A percentile compares a stretch with the other conserved stretches of the same genome.
phyloP scores from a whole-genome alignment of 176 grass and related monocot species.

The Miscanthus lutarioriparius region DNA sequence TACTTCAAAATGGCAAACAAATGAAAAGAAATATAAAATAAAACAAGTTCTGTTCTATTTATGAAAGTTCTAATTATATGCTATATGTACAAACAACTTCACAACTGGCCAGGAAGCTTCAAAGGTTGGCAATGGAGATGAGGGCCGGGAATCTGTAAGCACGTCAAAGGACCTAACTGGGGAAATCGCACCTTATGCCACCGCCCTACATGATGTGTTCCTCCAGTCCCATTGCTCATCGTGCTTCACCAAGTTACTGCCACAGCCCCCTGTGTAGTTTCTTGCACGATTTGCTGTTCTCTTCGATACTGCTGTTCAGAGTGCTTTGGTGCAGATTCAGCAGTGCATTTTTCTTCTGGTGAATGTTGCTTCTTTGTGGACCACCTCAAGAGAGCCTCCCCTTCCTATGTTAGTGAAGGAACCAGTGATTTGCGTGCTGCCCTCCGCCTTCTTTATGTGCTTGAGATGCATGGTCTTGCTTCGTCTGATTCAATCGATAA shows the following conservation, averaged over 20 bases:
- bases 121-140: slow-evolving; percentile 65
- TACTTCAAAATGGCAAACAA: not conserved
- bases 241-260: slow-evolving; percentile 55
- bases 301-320: slow-evolving; percentile 64
- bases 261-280: slow-evolving; percentile 9
- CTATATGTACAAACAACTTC: slow-evolving; percentile 8
- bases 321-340: slow-evolving; percentile 44
- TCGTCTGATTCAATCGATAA: slow-evolving; percentile 13
- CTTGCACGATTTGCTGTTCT: slow-evolving; percentile 49
- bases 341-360: slow-evolving; percentile 53
- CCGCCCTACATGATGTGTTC: slow-evolving; percentile 55
- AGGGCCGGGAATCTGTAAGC: slow-evolving; percentile 39
- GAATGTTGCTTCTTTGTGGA: slow-evolving; percentile 64
- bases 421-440: slow-evolving; percentile 55
- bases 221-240: slow-evolving; percentile 63
- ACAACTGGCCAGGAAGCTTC: slow-evolving; percentile 10
- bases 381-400: slow-evolving; percentile 11
- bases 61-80: not conserved
- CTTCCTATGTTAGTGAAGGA: slow-evolving; percentile 25
- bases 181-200: slow-evolving; percentile 51
- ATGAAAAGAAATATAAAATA: too few relatives aligned
- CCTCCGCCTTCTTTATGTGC: slow-evolving; percentile 58
- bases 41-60: not conserved
- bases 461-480: slow-evolving; percentile 37
- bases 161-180: slow-evolving; percentile 71